phyloP scores from a whole-genome alignment of 352 stramenopile species.

The Pseudoperonospora humuli region DNA sequence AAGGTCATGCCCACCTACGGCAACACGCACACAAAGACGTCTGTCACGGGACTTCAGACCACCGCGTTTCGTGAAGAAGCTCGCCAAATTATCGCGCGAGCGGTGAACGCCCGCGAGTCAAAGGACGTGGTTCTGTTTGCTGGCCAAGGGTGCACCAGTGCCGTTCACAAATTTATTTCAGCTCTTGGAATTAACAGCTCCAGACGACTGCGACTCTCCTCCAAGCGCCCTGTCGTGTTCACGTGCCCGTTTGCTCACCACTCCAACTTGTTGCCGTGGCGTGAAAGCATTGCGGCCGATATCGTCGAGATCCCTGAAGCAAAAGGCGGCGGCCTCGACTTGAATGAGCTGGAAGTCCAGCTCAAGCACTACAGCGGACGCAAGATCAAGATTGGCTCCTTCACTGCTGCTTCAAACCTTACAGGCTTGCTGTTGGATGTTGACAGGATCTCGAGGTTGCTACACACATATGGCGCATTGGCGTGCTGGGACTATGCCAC shows the following conservation, averaged over 20 bases:
- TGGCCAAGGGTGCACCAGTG: constrained; percentile 77
- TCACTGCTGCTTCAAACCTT: constrained; percentile 92
- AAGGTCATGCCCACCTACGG: no score
- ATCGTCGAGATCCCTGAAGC: constrained; percentile 72
- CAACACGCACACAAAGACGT: no score
- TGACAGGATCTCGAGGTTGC: constrained; percentile 73
- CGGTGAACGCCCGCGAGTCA: constrained; percentile 76
- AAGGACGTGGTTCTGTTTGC: constrained; percentile 94
- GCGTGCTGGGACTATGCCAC: constrained; percentile 95
- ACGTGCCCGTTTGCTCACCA: constrained; percentile 95
- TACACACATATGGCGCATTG: constrained; percentile 89
- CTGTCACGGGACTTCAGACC: no score
- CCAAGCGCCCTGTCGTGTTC: constrained; percentile 78
- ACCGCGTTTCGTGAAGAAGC: no score
- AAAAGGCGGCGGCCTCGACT: constrained; percentile 42
- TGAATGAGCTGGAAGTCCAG: constrained; percentile 43
- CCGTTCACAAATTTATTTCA: constrained; percentile 72
- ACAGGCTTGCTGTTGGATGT: constrained; percentile 90
- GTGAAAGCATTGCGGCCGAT: constrained; percentile 81
- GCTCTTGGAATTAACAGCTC: constrained; percentile 46
- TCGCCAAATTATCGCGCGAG: no score
- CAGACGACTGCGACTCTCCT: constrained; percentile 9
- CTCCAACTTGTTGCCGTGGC: constrained; percentile 95
- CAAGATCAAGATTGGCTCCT: constrained; percentile 79
- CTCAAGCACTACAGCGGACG: constrained; percentile 43